Conservation (phyloP, 192 early-diverging fungal species). For the Backusella psychrophila region DNA sequence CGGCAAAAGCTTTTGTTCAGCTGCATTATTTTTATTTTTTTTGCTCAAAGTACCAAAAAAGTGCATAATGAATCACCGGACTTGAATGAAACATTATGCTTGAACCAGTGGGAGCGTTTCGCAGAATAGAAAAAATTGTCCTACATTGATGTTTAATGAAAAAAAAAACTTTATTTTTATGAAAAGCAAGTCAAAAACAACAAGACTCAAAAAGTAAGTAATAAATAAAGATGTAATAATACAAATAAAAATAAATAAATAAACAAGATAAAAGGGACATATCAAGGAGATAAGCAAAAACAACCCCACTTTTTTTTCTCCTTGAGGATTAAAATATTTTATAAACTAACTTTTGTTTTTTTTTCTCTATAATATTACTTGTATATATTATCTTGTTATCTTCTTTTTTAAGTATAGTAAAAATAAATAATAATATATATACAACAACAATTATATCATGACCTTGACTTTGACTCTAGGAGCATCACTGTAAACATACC, state of each 20-base stretch:
- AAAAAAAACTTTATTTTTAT: neutral
- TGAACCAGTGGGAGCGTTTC: constrained; percentile 1
- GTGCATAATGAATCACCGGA: constrained; percentile 7
- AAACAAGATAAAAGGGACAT: neutral
- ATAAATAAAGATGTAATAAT: neutral
- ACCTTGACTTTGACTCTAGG: constrained; percentile 9
- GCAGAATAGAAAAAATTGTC: constrained; percentile 4
- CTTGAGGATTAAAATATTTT: constrained; percentile 6
- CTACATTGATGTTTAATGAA: neutral
- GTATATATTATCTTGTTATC: neutral
- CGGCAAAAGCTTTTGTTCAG: neutral
- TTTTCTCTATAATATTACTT: neutral
- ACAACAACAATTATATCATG: neutral
- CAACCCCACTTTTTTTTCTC: neutral
- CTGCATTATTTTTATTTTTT: neutral
- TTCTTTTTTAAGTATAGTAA: neutral
- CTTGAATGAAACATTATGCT: neutral
- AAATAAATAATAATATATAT: neutral
- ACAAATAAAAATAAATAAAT: neutral
- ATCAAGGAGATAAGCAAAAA: neutral
- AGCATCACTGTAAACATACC: constrained; percentile 42
- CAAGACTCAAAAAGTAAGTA: neutral
- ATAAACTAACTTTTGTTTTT: neutral
- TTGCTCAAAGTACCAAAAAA: neutral
- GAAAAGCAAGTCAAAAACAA: neutral